phyloP scores from a whole-genome alignment of 768 basidiomycete genomes.

The Strobilomyces dryophilus region DNA sequence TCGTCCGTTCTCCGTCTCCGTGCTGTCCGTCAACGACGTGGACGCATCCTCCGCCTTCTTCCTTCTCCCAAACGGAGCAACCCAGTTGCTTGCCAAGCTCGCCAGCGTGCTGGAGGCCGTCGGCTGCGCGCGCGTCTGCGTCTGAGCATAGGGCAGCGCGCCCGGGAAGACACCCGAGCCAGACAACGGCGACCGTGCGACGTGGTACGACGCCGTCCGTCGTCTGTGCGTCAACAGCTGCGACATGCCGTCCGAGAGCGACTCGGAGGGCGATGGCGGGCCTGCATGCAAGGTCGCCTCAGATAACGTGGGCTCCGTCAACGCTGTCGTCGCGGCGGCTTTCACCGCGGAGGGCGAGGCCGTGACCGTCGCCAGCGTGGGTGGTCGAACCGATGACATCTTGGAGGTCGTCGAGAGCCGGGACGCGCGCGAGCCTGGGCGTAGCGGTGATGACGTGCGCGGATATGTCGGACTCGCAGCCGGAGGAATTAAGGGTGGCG shows the following conservation, averaged over 20 bases:
- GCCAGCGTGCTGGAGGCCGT: conserved; percentile 52
- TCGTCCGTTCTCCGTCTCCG: conserved; percentile 25
- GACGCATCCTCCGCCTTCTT: conserved; percentile 29
- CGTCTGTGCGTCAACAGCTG: conserved; percentile 43
- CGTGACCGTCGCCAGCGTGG: conserved; percentile 49
- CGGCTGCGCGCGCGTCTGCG: conserved; percentile 10
- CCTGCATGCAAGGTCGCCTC: conserved; percentile 28
- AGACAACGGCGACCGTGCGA: conserved; percentile 48
- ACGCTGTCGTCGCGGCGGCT: conserved; percentile 63
- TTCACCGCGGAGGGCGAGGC: conserved; percentile 44
- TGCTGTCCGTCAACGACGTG: background rate
- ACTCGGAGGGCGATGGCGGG: conserved; percentile 59
- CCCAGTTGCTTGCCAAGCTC: conserved; percentile 61
- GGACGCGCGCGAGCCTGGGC: conserved; percentile 71
- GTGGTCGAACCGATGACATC: conserved; percentile 62
- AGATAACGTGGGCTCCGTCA: conserved; percentile 50
- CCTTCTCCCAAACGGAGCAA: conserved; percentile 58
- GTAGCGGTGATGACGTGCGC: conserved; percentile 51
- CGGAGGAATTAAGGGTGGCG: conserved; percentile 13
- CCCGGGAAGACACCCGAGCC: conserved; percentile 16
- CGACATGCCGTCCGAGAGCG: conserved; percentile 58
- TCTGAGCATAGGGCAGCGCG: conserved; percentile 3
- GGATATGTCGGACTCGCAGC: conserved; percentile 27
- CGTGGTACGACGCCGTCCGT: conserved; percentile 58
- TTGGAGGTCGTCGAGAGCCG: conserved; percentile 64